These are phyloP conservation scores for Lanmaoa pseudosensibilis DNA, from an alignment of 768 basidiomycete genomes.

Conservation along the genomic window DNA sequence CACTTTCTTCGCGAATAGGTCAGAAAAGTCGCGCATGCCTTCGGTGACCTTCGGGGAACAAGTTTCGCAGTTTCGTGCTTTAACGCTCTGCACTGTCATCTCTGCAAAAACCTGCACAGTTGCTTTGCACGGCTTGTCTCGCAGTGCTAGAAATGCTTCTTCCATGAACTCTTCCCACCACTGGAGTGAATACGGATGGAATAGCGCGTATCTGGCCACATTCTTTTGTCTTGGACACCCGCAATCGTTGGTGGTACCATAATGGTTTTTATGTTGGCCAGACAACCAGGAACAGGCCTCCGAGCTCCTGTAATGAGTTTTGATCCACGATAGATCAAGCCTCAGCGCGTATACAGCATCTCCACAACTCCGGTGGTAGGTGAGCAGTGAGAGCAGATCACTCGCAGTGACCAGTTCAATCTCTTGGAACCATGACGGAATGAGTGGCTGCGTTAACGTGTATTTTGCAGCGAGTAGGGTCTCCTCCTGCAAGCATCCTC, in stretches of 20 bases:
- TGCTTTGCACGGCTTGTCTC: constrained; percentile 20
- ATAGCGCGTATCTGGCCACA: too few species aligned
- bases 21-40: constrained; percentile 18
- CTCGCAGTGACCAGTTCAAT: constrained; percentile 27
- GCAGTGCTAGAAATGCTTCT: constrained; percentile 3
- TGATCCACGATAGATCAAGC: constrained; percentile 16
- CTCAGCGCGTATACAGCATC: constrained; percentile 7
- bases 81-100: not conserved
- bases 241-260: too few species aligned
- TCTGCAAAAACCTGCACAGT: constrained; percentile 1
- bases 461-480: constrained; percentile 29
- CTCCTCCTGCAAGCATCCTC: constrained; percentile 20
- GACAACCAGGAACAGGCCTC: too few species aligned
- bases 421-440: constrained; percentile 27
- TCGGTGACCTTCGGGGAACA: constrained; percentile 3
- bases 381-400: constrained; percentile 27
- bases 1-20: constrained; percentile 10
- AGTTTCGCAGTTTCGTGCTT: not conserved
- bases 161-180: constrained; percentile 29
- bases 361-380: constrained; percentile 19
- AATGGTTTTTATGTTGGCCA: too few species aligned
- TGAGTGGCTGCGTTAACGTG: constrained; percentile 29
- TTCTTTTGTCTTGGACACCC: too few species aligned
- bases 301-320: constrained; percentile 13
- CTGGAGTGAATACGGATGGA: too few species aligned